phyloP scores from a whole-genome alignment of 129 eudicot species.

The Cynara cardunculus region DNA sequence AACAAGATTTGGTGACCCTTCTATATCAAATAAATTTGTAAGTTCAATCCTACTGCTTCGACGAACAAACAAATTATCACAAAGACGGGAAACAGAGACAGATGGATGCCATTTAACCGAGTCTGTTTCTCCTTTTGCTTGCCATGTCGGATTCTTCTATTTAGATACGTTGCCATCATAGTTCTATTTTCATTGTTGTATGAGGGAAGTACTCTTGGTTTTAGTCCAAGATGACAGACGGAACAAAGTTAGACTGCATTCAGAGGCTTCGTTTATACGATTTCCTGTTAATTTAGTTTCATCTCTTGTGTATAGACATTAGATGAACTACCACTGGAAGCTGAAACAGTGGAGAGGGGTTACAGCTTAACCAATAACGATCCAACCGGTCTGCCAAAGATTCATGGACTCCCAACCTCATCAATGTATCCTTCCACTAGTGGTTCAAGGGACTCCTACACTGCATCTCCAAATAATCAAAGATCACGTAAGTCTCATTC shows the following conservation, averaged over 20 bases:
- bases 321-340: slow-evolving; percentile 92
- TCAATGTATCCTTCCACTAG: slow-evolving; percentile 52
- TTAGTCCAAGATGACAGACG: no score
- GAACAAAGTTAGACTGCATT: not conserved
- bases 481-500: slow-evolving; percentile 85
- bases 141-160: no score
- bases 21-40: no score
- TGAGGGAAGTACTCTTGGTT: no score
- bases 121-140: no score
- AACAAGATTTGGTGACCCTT: no score
- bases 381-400: slow-evolving; percentile 84
- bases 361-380: slow-evolving; percentile 61
- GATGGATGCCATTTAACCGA: no score
- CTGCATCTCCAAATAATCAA: slow-evolving; percentile 65
- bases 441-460: slow-evolving; percentile 56
- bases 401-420: slow-evolving; percentile 69
- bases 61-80: no score
- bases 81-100: no score
- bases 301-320: slow-evolving; percentile 39
- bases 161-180: no score
- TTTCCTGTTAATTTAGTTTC: not conserved
- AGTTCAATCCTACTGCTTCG: no score
- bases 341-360: slow-evolving; percentile 81
- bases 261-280: not conserved
- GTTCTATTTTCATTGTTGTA: no score